Base-by-base conservation (phyloP, 805 yeast species). In the Saccharomycopsis sp. region DNA sequence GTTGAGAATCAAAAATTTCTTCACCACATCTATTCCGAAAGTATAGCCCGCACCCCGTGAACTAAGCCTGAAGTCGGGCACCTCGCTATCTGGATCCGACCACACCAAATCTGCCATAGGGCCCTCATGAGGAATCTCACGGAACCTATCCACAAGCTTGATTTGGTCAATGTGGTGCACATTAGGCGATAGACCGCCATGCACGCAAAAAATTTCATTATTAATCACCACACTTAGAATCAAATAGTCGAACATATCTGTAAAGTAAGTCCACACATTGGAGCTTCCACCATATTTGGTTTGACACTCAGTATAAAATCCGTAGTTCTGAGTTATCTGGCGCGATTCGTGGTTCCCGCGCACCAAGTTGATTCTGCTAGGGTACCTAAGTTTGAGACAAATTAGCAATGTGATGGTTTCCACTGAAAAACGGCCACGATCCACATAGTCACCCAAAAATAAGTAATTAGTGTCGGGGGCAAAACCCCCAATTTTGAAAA, bases 101-200 rank as follows among this genome's bases (percentile, higher is more conserved):
- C 99, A 94, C 18, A 94, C 98, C 54, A 94, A 75, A 70, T 94
- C 99, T 1, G 99, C 99, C 97, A 94, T 94, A 15, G 97, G 96
- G 0, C 99, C 99, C 69, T 94, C 99, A 65, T 95, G 99, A 0
- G 99, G 99, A 12, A 95, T 90, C 69, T 94, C 99, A 63, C 85
- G 82, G 68, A 91, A 92, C 59, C 99, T 71, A 71, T 94, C 99
- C 7, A 95, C 85, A 15, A 94, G 84, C 62, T 87, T 78, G 54
- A 94, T 89, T 63, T 95, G 97, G 68, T 94, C 97, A 21, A 94
- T 79, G 5, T 94, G 88, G 67, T 92, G 98, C 52, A 96, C 89
- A 62, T 91, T 89, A 0, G 99, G 99, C 2, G 97, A 89, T 3
- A 94, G 73, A 0, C 99, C 99, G 2, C 99, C 99, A 68, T 94